Evolutionary conservation across 768 basidiomycete genomes (phyloP).

Genomic region (Leccinellum rugosiceps): DNA sequence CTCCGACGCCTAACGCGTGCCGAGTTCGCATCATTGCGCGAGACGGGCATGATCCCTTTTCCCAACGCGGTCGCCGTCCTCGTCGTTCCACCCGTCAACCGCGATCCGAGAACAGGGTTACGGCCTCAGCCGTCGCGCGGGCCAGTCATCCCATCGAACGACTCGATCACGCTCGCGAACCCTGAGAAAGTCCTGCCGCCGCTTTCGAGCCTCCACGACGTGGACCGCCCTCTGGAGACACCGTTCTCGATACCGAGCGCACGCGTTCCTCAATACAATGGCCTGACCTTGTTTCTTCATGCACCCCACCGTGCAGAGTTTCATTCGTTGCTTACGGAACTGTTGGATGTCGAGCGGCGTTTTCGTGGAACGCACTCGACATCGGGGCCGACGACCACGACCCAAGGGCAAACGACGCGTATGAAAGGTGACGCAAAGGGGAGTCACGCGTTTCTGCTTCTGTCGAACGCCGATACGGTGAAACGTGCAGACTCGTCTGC

Average conservation of each 20-base stretch:
- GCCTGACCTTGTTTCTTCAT: conserved; percentile 59
- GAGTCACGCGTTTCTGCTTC: conserved; percentile 70
- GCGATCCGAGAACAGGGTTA: conserved; percentile 43
- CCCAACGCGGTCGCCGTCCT: conserved; percentile 62
- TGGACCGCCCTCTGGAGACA: conserved; percentile 5
- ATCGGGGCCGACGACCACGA: background rate
- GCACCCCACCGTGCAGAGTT: conserved; percentile 59
- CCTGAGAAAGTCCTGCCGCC: conserved; percentile 25
- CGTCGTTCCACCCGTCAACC: conserved; percentile 64
- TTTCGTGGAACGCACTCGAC: conserved; percentile 10
- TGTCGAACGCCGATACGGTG: conserved; percentile 47
- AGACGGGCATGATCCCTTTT: conserved; percentile 46
- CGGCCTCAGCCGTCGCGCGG: conserved; percentile 41
- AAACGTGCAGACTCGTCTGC: conserved; percentile 58
- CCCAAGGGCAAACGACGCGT: background rate
- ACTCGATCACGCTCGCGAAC: conserved; percentile 2
- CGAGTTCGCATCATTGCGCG: conserved; percentile 52
- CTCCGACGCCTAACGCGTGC: conserved; percentile 62
- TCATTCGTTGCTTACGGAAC: conserved; percentile 42
- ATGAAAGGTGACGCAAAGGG: conserved; percentile 38
- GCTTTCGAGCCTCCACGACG: conserved; percentile 24
- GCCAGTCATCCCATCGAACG: conserved; percentile 27
- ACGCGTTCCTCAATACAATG: conserved; percentile 66
- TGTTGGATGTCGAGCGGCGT: conserved; percentile 48
- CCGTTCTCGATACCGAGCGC: conserved; percentile 28